Base-by-base conservation (phyloP, 208 protist species). In the Blechomonas ayalai region DNA sequence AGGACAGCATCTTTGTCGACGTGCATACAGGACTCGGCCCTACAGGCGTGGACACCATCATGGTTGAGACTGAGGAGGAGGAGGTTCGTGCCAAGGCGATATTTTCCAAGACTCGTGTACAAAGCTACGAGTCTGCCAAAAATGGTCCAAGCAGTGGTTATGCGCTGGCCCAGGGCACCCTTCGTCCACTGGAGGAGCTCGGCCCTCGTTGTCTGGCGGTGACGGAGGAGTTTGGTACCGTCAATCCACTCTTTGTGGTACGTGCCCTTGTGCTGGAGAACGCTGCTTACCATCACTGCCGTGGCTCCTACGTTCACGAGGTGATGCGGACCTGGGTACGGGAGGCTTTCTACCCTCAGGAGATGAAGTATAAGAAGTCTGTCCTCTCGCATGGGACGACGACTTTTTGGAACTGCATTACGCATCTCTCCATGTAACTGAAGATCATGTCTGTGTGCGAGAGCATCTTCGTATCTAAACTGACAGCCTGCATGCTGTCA, bases 301-400 rank as follows among this genome's bases (percentile, higher is more conserved):
- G 32, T 6, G 78, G 70, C 27, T 78, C 50, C 36, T 84, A 86
- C 49, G 72, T 79, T 16, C 81, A 90, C 46, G 38, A 53, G n/a
- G 72, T 82, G 27, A 85, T 78, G 74, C 46, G 65, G 13, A 51
- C 57, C 15, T 91, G 82, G 82, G 18, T 91, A 44, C 61, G 74
- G n/a, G 84, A 92, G 41, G 77, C 59, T 24, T 88, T 88, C 52
- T 85, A 85, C 52, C 82, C 82, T 12, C 82, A 91, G 50, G 62
- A 60, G 19, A 59, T 82, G 9, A 35, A 38, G 8, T 91, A 76
- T 62, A 91, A 91, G 62, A 26, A 26, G 12, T 55, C 58, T 19
- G 60, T 62, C 8, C 54, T 91, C 19, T 53, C 54, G 20, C 65
- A 52, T 22, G 82, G 82, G 1, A 41, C 46, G 18, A 26, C 51